Percentiles rank a stretch among this genome's conserved stretches.
Evolutionary conservation across 1,284 basidiomycete genomes (phyloP).

Genomic region (Cryptococcus sp.): DNA sequence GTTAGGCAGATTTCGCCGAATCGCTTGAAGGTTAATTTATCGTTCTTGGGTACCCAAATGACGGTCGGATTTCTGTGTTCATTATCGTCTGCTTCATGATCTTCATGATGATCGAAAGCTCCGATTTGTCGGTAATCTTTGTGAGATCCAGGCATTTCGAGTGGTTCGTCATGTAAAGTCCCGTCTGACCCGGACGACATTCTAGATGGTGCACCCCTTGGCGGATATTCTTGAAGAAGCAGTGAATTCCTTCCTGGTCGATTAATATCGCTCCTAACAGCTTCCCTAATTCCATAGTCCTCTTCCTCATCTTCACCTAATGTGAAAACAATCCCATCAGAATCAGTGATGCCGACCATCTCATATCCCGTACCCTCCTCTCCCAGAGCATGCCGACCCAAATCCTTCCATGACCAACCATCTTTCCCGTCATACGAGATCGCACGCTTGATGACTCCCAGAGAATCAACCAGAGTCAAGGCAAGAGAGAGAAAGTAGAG

Average conservation of each 20-base stretch:
- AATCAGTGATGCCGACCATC: constrained; percentile 28
- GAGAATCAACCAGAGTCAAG: constrained; percentile 31
- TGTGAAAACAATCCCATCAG: constrained; percentile 14
- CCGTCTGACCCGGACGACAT: constrained; percentile 59
- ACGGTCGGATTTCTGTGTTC: not conserved
- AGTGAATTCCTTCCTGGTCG: constrained; percentile 5
- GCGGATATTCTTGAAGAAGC: constrained; percentile 7
- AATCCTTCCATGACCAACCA: constrained; percentile 23
- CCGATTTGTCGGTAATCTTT: constrained; percentile 12
- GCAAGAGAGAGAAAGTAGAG: constrained; percentile 34
- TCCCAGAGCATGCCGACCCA: constrained; percentile 1
- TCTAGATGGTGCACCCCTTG: constrained; percentile 46
- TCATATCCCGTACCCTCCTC: constrained; percentile 21
- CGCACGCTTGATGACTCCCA: constrained; percentile 29
- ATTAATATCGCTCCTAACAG: too few species aligned
- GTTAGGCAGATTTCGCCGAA: constrained; percentile 26
- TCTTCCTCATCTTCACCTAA: constrained; percentile 25
- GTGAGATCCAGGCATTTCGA: constrained; percentile 8
- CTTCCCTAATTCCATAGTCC: too few species aligned
- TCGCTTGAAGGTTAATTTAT: constrained; percentile 9
- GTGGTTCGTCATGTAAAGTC: constrained; percentile 55
- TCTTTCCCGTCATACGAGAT: constrained; percentile 24
- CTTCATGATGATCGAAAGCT: constrained; percentile 25
- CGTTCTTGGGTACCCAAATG: constrained; percentile 7
- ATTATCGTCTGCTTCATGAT: too few species aligned